Base-by-base conservation (phyloP, 2,329 filamentous ascomycete species). In the Colletotrichum cereale region DNA sequence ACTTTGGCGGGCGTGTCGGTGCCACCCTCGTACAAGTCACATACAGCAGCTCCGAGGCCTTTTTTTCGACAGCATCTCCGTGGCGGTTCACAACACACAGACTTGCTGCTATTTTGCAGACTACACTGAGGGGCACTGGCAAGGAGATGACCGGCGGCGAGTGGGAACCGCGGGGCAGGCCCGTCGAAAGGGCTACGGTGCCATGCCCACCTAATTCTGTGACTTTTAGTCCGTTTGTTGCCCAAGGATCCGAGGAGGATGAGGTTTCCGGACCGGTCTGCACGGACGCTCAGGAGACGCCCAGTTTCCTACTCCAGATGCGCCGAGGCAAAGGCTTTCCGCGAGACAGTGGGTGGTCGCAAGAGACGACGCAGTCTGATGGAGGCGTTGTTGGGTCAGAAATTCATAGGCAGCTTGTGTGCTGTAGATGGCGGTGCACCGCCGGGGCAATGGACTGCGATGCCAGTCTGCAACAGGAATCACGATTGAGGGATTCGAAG, bases 371-470 rank as follows among this genome's bases (percentile, higher is more conserved):
- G 29, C 40, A 21, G n/a, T 8, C 11, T 18, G 16, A 36, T 47
- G 31, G n/a, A 50, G 42, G 10, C 5, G 26, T 50, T 31, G 26
- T 50, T 24, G 26, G 42, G 21, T 26, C 55, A 58, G 42, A 8
- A 47, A 21, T 61, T 58, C 29, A n/a, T 55, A 52, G 60, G 62
- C 47, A 38, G 29, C 50, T 29, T 21, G 16, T 5, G 16, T 42
- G 6, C 18, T 42, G 16, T 7, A 16, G 40, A 31, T 53, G 14
- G 16, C 47, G 11, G 36, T 60, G 47, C 67, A 69, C 40, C 18
- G 40, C 40, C 14, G 67, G 53, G 63, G 36, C 56, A 40, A 63
- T 67, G 63, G 48, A 56, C 56, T 63, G 63, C 42, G 50, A 44
- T 50, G 31, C 34, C 24, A 36, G 14, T 21, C 26, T 47, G 53